Evolutionary conservation across 345 rosid species (phyloP).

Genomic region (Euphorbia peplus): DNA sequence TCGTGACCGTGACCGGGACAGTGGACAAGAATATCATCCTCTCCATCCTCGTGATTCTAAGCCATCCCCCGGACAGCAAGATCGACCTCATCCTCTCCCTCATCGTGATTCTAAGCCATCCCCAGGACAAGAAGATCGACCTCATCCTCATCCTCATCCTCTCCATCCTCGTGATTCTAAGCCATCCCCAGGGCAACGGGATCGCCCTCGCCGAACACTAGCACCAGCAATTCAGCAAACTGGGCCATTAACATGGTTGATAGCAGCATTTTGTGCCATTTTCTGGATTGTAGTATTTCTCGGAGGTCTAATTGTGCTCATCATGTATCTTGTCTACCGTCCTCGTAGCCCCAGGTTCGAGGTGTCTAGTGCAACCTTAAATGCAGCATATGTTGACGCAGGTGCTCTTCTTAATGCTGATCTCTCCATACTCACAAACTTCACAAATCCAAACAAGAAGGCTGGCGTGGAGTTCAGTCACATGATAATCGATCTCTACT

Average conservation of each 20-base stretch:
- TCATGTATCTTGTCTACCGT: constrained; percentile 70
- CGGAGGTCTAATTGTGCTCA: constrained; percentile 61
- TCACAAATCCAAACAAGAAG: constrained; percentile 86
- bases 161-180: constrained; percentile 10
- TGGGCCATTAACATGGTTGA: constrained; percentile 37
- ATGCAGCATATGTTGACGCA: constrained; percentile 71
- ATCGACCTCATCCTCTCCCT: too few species aligned
- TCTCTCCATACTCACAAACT: constrained; percentile 60
- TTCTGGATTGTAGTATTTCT: constrained; percentile 53
- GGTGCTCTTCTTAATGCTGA: constrained; percentile 67
- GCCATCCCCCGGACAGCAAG: background rate
- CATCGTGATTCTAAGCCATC: too few species aligned
- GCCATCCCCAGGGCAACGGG: background rate
- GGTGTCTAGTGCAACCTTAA: constrained; percentile 59
- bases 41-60: constrained; percentile 6
- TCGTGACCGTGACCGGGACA: background rate
- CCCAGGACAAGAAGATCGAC: too few species aligned
- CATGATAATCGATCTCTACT: constrained; percentile 61
- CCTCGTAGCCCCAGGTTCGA: constrained; percentile 66
- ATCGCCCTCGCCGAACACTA: constrained; percentile 9
- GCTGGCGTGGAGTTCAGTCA: constrained; percentile 65
- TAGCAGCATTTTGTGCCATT: constrained; percentile 56
- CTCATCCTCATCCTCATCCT: too few species aligned
- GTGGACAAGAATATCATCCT: background rate
- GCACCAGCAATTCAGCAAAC: constrained; percentile 34